A percentile compares a stretch with the other conserved stretches of the same genome.
These are phyloP conservation scores for Hippophae tibetana DNA, from an alignment of 306 rosid species.

Conservation along the genomic window DNA sequence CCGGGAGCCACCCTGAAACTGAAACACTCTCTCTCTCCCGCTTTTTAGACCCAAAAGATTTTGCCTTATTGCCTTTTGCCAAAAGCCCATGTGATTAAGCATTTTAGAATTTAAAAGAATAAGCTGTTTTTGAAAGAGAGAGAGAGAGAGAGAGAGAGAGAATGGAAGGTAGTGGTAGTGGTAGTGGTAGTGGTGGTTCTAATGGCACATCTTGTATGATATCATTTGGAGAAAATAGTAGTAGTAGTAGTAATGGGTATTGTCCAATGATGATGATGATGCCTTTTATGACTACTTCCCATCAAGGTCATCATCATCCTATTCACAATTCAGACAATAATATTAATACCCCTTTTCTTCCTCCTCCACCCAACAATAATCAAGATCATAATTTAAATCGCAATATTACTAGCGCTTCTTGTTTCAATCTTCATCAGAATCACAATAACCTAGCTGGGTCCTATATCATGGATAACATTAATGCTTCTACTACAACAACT, in stretches of 20 bases:
- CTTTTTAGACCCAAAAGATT: constrained; percentile 3
- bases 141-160: constrained; percentile 16
- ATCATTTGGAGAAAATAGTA: constrained; percentile 55
- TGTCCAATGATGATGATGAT: constrained; percentile 62
- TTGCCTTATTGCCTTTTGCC: not conserved
- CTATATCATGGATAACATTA: constrained; percentile 58
- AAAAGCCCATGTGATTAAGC: too few relatives aligned
- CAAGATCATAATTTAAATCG: constrained; percentile 18
- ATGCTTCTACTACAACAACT: not conserved
- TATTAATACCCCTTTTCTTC: constrained; percentile 23
- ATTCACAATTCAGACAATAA: constrained; percentile 21
- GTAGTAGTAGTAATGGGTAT: constrained; percentile 43
- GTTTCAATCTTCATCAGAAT: constrained; percentile 26
- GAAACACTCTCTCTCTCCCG: not conserved
- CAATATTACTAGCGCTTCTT: constrained; percentile 23
- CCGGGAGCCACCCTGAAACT: constrained; percentile 44
- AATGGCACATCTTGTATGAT: constrained; percentile 40
- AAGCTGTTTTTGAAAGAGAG: not conserved
- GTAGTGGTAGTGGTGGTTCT: constrained; percentile 13
- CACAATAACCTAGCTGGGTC: constrained; percentile 24
- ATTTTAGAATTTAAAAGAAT: not conserved
- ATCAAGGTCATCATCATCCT: constrained; percentile 19
- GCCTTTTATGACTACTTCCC: constrained; percentile 56
- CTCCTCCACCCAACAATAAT: constrained; percentile 11
- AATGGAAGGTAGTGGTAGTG: constrained; percentile 30